Evolutionary conservation across 2,329 filamentous ascomycete species (phyloP), one percentile per base, ranked within the genome.

Genomic region (Phaeomoniella chlamydospora): DNA sequence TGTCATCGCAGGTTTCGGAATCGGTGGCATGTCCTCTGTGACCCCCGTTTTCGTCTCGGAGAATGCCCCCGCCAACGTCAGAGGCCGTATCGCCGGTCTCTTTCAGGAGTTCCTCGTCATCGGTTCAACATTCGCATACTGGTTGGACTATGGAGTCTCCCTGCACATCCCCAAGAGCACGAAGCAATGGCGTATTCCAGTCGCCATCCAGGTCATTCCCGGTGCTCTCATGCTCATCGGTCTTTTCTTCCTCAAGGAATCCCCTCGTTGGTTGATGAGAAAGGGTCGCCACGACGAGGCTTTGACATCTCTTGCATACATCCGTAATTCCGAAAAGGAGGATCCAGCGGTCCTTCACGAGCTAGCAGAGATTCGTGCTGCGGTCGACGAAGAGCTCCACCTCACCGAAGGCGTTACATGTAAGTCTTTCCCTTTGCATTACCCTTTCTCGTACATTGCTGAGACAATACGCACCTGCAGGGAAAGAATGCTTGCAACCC

Each of bases 231-330:
- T 70, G 37, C 45, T 71, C 5, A 45, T 56, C 3, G 65, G 66
- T 1, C 57, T 72, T 11, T 45, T 66, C 33, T 70, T 69, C 50
- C 56, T 68, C 33, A 68, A 66, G 37, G 67, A 70, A 39, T 64
- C 59, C 2, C 64, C 67, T 1, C 61, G 67, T 15, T 70, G 67
- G 65, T 56, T 70, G 14, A 61, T 67, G n/a, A 64, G 66, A 45
- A 64, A 70, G 51, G 63, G 64, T 37, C 58, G 60, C 3, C 51
- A 62, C 14, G 50, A 58, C 5, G 63, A 67, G 15, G 67, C 67
- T 1, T 55, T 55, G 4, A 38, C 42, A 5, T 53, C 54, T 0
- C 46, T 59, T 2, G 49, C 54, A 4, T 54, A 56, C 35, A 58
- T 58, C 36, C 52, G 53, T 4, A 55, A 53, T 39, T 6, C 9